Evolutionary conservation across 148 eudicot genomes (phyloP).

Genomic region (Rhododendron griersonianum): DNA sequence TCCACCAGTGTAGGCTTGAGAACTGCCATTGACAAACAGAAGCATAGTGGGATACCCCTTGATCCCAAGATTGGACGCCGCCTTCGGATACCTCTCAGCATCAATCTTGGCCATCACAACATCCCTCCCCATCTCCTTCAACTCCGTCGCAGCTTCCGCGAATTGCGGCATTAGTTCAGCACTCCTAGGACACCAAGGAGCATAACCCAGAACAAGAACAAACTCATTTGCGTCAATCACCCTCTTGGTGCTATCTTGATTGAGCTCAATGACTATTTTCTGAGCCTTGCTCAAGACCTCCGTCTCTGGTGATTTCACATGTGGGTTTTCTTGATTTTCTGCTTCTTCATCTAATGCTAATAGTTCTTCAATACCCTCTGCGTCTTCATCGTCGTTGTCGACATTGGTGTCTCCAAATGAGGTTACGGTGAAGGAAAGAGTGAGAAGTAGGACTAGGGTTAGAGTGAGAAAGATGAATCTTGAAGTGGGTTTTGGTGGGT

Average conservation of each 20-base stretch:
- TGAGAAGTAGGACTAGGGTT: constrained; percentile 25
- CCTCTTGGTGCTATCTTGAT: constrained; percentile 52
- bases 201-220: constrained; percentile 75
- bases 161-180: constrained; percentile 93
- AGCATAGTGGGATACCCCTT: constrained; percentile 86
- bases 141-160: constrained; percentile 72
- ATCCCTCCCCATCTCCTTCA: constrained; percentile 45
- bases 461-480: constrained; percentile 32
- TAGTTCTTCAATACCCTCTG: constrained; percentile 57
- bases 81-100: constrained; percentile 63
- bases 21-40: constrained; percentile 64
- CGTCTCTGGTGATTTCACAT: constrained; percentile 39
- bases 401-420: constrained; percentile 9
- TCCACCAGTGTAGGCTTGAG: constrained; percentile 79
- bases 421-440: constrained; percentile 15
- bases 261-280: constrained; percentile 64
- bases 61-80: constrained; percentile 59
- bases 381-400: constrained; percentile 32
- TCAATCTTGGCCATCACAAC: constrained; percentile 70
- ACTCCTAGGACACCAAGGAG: constrained; percentile 87
- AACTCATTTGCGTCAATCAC: constrained; percentile 45
- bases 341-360: constrained; percentile 64
- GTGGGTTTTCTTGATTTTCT: constrained; percentile 20
- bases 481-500: constrained; percentile 28
- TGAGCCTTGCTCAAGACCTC: constrained; percentile 64